phyloP scores from a whole-genome alignment of 1,139 yeast species.

The Kurtzmaniella quercitrusa region DNA sequence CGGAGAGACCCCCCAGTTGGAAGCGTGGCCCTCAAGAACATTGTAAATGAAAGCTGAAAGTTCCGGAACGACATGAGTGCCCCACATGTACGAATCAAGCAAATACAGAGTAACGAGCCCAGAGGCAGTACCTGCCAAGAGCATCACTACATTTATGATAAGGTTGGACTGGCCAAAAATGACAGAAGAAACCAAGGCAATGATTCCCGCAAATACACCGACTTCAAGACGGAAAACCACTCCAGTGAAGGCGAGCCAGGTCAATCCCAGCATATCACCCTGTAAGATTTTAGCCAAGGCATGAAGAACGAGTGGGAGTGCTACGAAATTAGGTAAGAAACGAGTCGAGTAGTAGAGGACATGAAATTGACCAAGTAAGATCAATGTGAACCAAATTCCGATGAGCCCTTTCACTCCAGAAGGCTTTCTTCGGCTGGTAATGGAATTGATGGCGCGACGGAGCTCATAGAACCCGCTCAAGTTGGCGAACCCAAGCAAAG shows the following conservation, averaged over 20 bases:
- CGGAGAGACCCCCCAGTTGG: slow-evolving; percentile 85
- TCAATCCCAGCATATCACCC: slow-evolving; percentile 53
- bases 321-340: slow-evolving; percentile 82
- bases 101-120: slow-evolving; percentile 49
- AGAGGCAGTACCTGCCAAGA: slow-evolving; percentile 48
- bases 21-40: slow-evolving; percentile 65
- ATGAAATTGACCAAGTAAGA: slow-evolving; percentile 72
- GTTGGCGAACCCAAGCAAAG: slow-evolving; percentile 51
- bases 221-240: slow-evolving; percentile 73
- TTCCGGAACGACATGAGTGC: slow-evolving; percentile 58
- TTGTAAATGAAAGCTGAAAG: slow-evolving; percentile 67
- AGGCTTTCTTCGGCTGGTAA: slow-evolving; percentile 19
- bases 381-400: slow-evolving; percentile 57
- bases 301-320: slow-evolving; percentile 65
- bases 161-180: slow-evolving; percentile 44
- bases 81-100: slow-evolving; percentile 82
- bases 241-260: slow-evolving; percentile 59
- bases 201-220: slow-evolving; percentile 47
- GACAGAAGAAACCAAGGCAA: slow-evolving; percentile 40
- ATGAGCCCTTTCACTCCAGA: slow-evolving; percentile 20
- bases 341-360: slow-evolving; percentile 71
- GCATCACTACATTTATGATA: slow-evolving; percentile 28
- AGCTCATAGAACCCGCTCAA: slow-evolving; percentile 23
- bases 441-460: slow-evolving; percentile 20
- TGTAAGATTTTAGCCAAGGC: slow-evolving; percentile 49